Base-by-base conservation (phyloP, 2,329 filamentous ascomycete genomes). In the Phoma herbarum region DNA sequence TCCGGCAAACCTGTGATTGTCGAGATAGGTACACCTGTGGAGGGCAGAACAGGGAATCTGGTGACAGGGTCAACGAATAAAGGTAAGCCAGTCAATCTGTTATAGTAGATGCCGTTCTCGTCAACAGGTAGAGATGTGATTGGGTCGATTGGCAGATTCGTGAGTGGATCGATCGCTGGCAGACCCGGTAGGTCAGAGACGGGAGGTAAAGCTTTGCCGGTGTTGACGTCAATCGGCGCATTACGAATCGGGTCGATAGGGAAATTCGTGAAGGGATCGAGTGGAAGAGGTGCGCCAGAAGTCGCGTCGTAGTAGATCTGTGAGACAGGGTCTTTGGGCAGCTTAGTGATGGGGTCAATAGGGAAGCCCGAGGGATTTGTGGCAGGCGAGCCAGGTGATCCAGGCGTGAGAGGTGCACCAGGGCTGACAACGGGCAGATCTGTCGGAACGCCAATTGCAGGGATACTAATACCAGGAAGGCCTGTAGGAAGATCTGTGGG, bases 101-200 rank as follows among this genome's bases (percentile, higher is more conserved):
- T 28, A 20, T 42, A 51, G 14, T 16, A 51, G 10, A 51, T 14
- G 2, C 48, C 37, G 7, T 10, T 51, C 7, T 12, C 37, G 20
- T 50, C 47, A 20, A 25, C 35, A 14, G 39, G 48, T 3, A 51
- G 16, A 23, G 29, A 33, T 7, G 48, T 51, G 26, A 51, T 51
- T 2, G 48, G 48, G 8, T 51, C 48, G 22, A 51, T 49, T 3
- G 46, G 46, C 6, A 49, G 28, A 2, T 31, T 31, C 11, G 33
- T 49, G 1, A 16, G 7, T 3, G 22, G 10, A 16, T 49, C 46
- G 16, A 41, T 49, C 8, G 22, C 46, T 11, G 46, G 46, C 9
- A 20, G 35, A 2, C 43, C 43, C 11, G 33, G 39, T 23, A 25
- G 2, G 3, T n/a, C 14, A 28, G 33, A 18, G 2, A 26, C 33